Evolutionary conservation across 306 rosid genomes (phyloP), one percentile per base, ranked within the genome.

Genomic region (Cicer pinnatifidum): DNA sequence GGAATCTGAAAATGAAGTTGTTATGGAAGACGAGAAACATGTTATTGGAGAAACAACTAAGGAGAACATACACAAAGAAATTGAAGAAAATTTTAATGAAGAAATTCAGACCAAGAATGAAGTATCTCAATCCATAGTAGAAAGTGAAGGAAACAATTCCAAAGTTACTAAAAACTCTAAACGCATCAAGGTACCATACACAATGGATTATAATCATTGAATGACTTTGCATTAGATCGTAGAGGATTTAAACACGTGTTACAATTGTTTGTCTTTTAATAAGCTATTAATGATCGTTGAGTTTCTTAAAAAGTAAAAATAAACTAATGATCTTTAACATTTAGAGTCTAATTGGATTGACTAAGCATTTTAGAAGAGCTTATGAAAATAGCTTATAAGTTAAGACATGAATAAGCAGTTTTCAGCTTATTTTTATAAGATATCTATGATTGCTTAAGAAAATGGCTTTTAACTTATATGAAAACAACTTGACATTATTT

Each of bases 1-100:
- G 99, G 95, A 94, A 75, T 84, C 92, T 61, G 87, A 86, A 71
- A 88, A 77, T 63, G 95, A 87, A 72, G 77, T 88, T 53, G 50
- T 59, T 64, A 73, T 84, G 84, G 91, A 88, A 87, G 97, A 91
- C 11, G 91, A 89, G 86, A 94, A 80, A 58, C 81, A 82, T 80
- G 87, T 82, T 59, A 80, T 82, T 66, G 90, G 83, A 68, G 84
- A 70, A 75, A 87, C 81, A 78, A 69, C 60, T 44, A 70, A 72
- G 51, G 89, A 84, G 60, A 82, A 73, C 50, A 45, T 40, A 71
- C 72, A 72, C 19, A 85, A 75, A 50, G 86, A 80, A 74, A 81
- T 66, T 46, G 76, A 84, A 41, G 84, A 78, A 62, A 65, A 69
- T 61, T 80, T 17, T 48, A 73, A 69, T 47, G 84, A 48, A 71